phyloP scores from a whole-genome alignment of 257 asterid species.

The Echites panduratus region DNA sequence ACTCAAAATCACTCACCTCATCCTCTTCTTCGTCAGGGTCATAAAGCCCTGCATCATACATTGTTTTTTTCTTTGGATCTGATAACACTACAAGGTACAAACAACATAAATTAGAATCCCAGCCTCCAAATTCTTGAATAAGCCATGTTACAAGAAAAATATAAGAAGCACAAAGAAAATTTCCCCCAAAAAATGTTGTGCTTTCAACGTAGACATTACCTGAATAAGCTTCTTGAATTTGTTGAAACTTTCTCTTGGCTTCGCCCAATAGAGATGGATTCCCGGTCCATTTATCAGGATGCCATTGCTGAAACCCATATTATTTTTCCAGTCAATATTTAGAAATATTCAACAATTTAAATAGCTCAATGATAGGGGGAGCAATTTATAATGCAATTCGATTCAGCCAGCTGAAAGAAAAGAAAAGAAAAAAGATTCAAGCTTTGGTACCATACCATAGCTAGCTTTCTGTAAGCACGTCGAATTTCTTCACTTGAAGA shows the following conservation, averaged over 20 bases:
- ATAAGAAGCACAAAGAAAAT: neutral
- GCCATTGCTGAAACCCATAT: conserved; percentile 70
- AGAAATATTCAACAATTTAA: neutral
- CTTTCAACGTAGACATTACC: conserved; percentile 31
- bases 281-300: conserved; percentile 73
- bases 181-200: neutral
- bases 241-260: conserved; percentile 69
- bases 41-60: conserved; percentile 76
- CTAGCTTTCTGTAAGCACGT: conserved; percentile 72
- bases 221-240: conserved; percentile 89
- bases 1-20: conserved; percentile 30
- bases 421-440: neutral
- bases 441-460: conserved; percentile 47
- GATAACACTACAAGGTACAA: conserved; percentile 54
- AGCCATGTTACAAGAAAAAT: neutral
- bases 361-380: neutral
- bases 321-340: neutral
- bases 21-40: conserved; percentile 53
- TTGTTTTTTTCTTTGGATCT: conserved; percentile 49
- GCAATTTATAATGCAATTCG: neutral
- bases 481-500: conserved; percentile 67
- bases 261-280: conserved; percentile 55
- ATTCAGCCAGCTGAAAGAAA: neutral
- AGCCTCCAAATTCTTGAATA: neutral
- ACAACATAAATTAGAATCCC: neutral